Base-by-base conservation (phyloP, 306 rosid species). In the Quercus cerris region DNA sequence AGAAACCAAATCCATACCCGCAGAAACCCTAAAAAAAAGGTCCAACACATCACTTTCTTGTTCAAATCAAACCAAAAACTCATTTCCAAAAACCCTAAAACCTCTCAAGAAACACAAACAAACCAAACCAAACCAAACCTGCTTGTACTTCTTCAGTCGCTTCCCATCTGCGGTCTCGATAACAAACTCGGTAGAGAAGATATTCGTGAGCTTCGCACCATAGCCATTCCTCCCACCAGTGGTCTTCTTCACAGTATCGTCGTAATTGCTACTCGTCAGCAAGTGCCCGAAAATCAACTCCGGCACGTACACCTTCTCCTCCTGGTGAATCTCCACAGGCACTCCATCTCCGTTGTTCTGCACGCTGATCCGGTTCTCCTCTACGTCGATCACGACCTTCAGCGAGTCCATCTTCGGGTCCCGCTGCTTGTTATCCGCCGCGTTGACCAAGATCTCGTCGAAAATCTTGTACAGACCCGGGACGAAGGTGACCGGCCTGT, bases 391-490 rank as follows among this genome's bases (percentile, higher is more conserved):
- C 3, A 56, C 25, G 18, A 95, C 99, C 78, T 89, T 91, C 10
- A 95, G 19, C 0, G 96, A 62, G 20, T 93, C 88, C 99, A 93
- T 95, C 1, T 86, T 77, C 4, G 91, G 92, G 38, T 95, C 99
- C 4, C 99, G 81, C 89, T 95, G 99, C 80, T 95, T 95, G 82
- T 95, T 95, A 46, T 95, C 99, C 0, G 99, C 98, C 0, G 99
- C 99, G 22, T 93, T 95, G 62, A 95, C 99, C 25, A 95, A 88
- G 19, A 95, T 95, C 87, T 95, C 99, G 18, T 93, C 99, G 67
- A 95, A 95, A 88, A 95, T 95, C 83, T 95, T 95, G 91, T 93
- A 93, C 0, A 95, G 94, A 1, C 98, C 99, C 0, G 99, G 98
- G 38, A 95, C 99, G 76, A 91, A 95, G 74, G 90, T 25, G 13